Base-by-base conservation (phyloP, 1,284 basidiomycete species). In the Rhodofomes roseus region DNA sequence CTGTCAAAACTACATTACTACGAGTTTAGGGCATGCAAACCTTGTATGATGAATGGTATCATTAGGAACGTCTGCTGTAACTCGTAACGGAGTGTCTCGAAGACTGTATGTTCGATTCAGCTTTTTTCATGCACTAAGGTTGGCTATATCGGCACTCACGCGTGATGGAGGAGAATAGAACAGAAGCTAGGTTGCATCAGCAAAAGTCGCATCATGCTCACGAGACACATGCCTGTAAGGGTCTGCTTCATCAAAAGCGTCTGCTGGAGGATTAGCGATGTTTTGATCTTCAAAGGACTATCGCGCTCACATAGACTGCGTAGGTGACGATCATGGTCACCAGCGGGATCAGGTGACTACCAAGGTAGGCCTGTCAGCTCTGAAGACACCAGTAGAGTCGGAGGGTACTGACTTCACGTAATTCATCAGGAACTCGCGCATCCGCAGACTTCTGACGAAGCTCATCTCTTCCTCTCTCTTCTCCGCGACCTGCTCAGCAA, bases 241-340 rank as follows among this genome's bases (percentile, higher is more conserved):
- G 65, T 54, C 56, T 72, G 39, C 55, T 71, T 70, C 68, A 71
- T 77, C 20, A 77, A 55, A 12, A 73, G 34, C 6, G 76, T 77
- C 76, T 81, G 18, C 56, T 20, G 29, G 2, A 22, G 18, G 22
- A 12, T 27, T 11, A 48, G 29, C 14, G n/a, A 0, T 12, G 16
- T 7, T 51, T 18, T 44, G 39, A 1, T 40, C 14, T 14, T 16
- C 5, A n/a, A n/a, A 52, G 8, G 18, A 55, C 12, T 9, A 12
- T 2, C 7, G 22, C 27, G 65, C 74, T 59, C 62, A 76, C 75
- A 65, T 82, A 90, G 41, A 83, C 81, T 4, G 81, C 80, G 67
- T 85, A 92, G 1, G 90, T 89, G 20, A 81, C 80, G 34, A 86
- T 71, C 82, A 91, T 92, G 4, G 85, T 86, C 41, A 86, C 66